Conservation (phyloP, 768 basidiomycete genomes). For the Pleurotus eryngii region DNA sequence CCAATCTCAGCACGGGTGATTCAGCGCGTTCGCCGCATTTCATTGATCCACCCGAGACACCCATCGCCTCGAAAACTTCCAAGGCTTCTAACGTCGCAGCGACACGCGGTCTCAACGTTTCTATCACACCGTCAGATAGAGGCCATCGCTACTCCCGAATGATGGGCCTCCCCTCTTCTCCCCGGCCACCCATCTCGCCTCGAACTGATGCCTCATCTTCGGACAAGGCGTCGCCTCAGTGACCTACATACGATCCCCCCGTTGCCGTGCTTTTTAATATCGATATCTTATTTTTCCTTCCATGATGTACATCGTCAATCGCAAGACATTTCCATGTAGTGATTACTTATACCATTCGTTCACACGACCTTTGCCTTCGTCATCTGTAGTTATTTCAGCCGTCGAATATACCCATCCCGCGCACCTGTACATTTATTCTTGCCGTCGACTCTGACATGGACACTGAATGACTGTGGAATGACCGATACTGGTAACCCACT, state of each 20-base stretch:
- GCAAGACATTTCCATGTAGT: not conserved
- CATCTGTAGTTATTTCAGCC: constrained; percentile 6
- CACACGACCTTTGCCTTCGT: not conserved
- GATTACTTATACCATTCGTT: constrained; percentile 8
- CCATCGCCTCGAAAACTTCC: constrained; percentile 37
- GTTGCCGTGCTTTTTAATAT: not conserved
- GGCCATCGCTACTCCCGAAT: constrained; percentile 63
- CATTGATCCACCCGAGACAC: constrained; percentile 35
- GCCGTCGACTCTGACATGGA: not conserved
- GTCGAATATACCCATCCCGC: not conserved
- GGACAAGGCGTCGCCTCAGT: constrained; percentile 19
- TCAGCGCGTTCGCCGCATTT: constrained; percentile 20
- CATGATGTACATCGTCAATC: not conserved
- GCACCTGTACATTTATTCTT: not conserved
- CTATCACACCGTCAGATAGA: constrained; percentile 45
- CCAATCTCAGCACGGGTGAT: not conserved
- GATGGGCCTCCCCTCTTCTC: constrained; percentile 59
- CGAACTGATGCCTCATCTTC: constrained; percentile 18
- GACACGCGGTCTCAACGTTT: constrained; percentile 67
- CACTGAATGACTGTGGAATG: not conserved
- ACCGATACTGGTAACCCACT: no score
- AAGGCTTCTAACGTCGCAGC: constrained; percentile 62
- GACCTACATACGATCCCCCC: constrained; percentile 15
- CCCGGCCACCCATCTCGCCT: constrained; percentile 45
- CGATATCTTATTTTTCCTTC: not conserved